Evolutionary conservation across 371 early-diverging fungal genomes (phyloP), one percentile per base, ranked within the genome.

Genomic region (Rhizopus arrhizus): DNA sequence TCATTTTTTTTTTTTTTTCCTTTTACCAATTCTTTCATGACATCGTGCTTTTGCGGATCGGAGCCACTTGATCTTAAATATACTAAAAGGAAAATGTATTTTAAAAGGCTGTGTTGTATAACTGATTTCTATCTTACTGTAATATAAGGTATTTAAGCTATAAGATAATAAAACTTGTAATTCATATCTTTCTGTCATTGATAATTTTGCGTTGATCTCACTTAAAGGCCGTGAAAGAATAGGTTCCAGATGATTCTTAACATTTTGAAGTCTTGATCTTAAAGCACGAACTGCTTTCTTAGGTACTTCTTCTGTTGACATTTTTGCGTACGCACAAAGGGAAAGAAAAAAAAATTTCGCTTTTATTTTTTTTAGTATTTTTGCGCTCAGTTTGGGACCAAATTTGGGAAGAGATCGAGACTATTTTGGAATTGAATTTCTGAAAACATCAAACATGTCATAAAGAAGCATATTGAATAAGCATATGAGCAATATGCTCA

Each of bases 91-190:
- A 29, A 10, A 32, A 10, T 9, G n/a, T 8, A 10, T 10, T 7
- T 31, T 9, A 28, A 12, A 0, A 36, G 10, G 16, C 29, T 0
- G 6, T 16, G 22, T 22, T 22, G 22, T 22, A 22, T 22, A 22
- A 22, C 22, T 22, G 22, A 22, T 22, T 22, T 22, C 22, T 22
- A 22, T 66, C 80, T 22, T 81, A 85, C 85, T 82, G 54, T 77
- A 82, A 45, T 73, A 82, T 16, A 82, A 63, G 6, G 78, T 76
- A 41, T 85, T 82, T 57, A 85, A 60, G 11, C 81, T 66, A 57
- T 79, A 85, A 12, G 83, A 69, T 33, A 85, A 51, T 5, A 85
- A 31, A 6, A 85, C 69, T 61, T 85, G 73, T 33, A 85, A 72
- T 56, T 85, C 80, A 60, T 81, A 81, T 34, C 78, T 75, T 47